Conservation (phyloP, 148 eudicot genomes). For the Rhododendron mucronatum region DNA sequence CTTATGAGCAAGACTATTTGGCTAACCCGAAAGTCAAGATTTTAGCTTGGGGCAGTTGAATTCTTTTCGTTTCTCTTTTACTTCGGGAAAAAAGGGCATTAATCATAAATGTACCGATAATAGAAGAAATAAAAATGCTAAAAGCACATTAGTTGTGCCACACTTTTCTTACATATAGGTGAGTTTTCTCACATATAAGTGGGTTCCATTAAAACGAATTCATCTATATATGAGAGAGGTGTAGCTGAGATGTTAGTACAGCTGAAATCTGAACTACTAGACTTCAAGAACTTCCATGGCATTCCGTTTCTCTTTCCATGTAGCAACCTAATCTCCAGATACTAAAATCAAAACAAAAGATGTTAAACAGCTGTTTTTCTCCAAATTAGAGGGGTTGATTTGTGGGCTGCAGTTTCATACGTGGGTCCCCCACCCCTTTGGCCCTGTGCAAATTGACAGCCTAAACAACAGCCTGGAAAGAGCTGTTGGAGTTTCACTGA, state of each 20-base stretch:
- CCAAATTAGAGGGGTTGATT: not conserved
- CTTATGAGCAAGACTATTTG: too few relatives aligned
- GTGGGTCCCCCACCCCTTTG: conserved; percentile 37
- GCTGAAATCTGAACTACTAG: too few relatives aligned
- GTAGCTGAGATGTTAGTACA: too few relatives aligned
- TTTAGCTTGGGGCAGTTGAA: not conserved
- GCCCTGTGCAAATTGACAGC: conserved; percentile 42
- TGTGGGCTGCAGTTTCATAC: not conserved
- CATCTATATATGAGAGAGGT: too few relatives aligned
- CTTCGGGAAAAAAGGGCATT: not conserved
- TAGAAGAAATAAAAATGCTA: too few relatives aligned
- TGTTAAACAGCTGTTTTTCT: conserved; percentile 22
- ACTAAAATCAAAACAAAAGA: not conserved
- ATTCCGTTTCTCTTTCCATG: not conserved
- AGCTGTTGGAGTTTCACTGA: conserved; percentile 41
- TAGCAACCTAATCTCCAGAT: not conserved
- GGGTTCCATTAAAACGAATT: too few relatives aligned
- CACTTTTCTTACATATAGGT: too few relatives aligned
- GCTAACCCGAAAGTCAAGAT: too few relatives aligned
- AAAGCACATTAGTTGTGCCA: too few relatives aligned
- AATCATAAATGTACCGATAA: too few relatives aligned
- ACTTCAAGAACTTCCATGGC: not conserved
- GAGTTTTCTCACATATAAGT: too few relatives aligned
- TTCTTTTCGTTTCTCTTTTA: too few relatives aligned
- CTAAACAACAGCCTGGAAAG: conserved; percentile 94